Evolutionary conservation across 495 filamentous ascomycete genomes (phyloP).

Genomic region (Aspergillus avenaceus): DNA sequence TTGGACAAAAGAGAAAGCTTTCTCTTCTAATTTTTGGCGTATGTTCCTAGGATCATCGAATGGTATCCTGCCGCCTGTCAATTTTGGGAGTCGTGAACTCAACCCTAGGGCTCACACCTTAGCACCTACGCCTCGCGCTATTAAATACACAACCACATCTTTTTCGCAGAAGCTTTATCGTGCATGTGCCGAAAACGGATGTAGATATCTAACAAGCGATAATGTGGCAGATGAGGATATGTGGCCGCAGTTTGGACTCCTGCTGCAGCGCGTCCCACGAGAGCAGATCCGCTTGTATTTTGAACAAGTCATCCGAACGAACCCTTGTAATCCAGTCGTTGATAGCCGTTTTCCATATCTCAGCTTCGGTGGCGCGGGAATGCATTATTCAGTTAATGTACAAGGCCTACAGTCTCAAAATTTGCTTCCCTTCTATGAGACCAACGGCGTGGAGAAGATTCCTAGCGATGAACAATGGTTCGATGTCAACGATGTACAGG

Average conservation of each 20-base stretch:
- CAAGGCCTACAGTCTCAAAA: not conserved
- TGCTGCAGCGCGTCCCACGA: slow-evolving; percentile 12
- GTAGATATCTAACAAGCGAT: slow-evolving; percentile 4
- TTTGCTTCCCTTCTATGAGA: slow-evolving; percentile 5
- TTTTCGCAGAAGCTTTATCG: slow-evolving; percentile 14
- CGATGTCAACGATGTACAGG: slow-evolving; percentile 18
- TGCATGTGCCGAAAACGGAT: slow-evolving; percentile 13
- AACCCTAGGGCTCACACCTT: not conserved
- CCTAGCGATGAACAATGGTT: slow-evolving; percentile 18
- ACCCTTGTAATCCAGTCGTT: slow-evolving; percentile 12
- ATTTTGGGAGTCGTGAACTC: not conserved
- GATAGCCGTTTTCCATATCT: slow-evolving; percentile 17
- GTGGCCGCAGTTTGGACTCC: slow-evolving; percentile 14
- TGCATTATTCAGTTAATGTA: slow-evolving; percentile 1
- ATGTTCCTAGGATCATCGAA: slow-evolving; percentile 1
- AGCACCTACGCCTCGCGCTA: not conserved
- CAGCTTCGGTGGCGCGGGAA: slow-evolving; percentile 14
- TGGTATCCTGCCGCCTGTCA: not conserved
- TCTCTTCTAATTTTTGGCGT: slow-evolving; percentile 1
- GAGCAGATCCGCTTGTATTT: slow-evolving; percentile 10
- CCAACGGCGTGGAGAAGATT: slow-evolving; percentile 14
- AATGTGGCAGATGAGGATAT: slow-evolving; percentile 8
- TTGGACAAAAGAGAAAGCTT: not conserved
- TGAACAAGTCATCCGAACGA: slow-evolving; percentile 4
- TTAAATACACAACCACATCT: slow-evolving; percentile 7